Base-by-base conservation (phyloP, 139 green algal species). In the Pseudopediastrum boryanum region DNA sequence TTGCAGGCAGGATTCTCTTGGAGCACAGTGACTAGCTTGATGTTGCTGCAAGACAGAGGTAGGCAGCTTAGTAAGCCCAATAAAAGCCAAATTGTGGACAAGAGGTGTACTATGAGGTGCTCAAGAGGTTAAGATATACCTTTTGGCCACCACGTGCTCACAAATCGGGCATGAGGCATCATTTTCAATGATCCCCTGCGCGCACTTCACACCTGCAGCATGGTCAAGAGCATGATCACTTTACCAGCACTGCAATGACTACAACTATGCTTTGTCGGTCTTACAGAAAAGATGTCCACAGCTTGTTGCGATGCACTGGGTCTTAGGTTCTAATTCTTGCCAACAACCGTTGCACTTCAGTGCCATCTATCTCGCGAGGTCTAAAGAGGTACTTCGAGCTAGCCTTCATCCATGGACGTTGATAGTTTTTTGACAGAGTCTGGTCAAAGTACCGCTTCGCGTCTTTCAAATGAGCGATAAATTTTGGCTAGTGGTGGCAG, bases 241-340 rank as follows among this genome's bases (percentile, higher is more conserved):
- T 39, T 12, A 19, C 23, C 8, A 80, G 41, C 71, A 51, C 13
- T 35, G 4, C 50, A 25, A 3, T 77, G 69, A 33, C 10, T 5
- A 33, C 36, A 71, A 64, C 42, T 2, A 10, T 31, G 29, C 31
- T 6, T 4, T 68, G 36, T 0, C 2, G 23, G 5, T 35, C 85
- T 80, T 48, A 92, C 89, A 93, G 71, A 87, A 93, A 0, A 93
- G 71, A 48, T 93, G 89, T 0, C 82, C 77, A 73, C 89, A 93
- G 8, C 54, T 13, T 10, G 86, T 88, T 1, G 83, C 88, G 3
- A 90, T 77, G 23, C 64, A 72, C 36, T 91, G 86, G 1, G 77
- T 78, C 23, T 80, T 84, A 4, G 70, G 59, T 16, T 91, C 83
- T 33, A 88, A 39, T n/a, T 86, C 83, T 2, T 42, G 42, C 87